Evolutionary conservation across 495 filamentous ascomycete genomes (phyloP).

Genomic region (Talaromyces adpressus): DNA sequence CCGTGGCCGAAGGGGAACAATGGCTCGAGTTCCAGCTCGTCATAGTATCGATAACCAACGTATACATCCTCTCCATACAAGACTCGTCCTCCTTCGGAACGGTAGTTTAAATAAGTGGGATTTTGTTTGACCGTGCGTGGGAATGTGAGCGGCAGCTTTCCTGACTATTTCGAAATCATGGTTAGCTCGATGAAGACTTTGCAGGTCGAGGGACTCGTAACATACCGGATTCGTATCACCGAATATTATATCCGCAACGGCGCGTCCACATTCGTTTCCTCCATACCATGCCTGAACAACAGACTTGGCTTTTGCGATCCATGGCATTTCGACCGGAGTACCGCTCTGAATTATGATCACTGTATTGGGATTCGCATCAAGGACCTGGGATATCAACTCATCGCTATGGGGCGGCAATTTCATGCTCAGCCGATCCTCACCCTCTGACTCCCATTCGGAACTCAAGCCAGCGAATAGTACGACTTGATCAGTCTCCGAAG

Average conservation of each 20-base stretch:
- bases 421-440: conserved; percentile 75
- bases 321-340: conserved; percentile 80
- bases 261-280: conserved; percentile 60
- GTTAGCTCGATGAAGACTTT: background rate
- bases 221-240: conserved; percentile 43
- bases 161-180: conserved; percentile 20
- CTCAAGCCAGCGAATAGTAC: conserved; percentile 74
- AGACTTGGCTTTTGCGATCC: conserved; percentile 58
- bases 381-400: conserved; percentile 60
- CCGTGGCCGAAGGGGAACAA: conserved; percentile 80
- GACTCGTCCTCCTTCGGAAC: conserved; percentile 67
- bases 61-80: conserved; percentile 76
- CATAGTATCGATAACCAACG: conserved; percentile 80
- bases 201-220: background rate
- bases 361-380: conserved; percentile 63
- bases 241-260: conserved; percentile 50
- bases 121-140: conserved; percentile 62
- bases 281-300: conserved; percentile 69
- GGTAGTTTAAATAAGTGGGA: conserved; percentile 70
- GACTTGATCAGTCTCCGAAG: conserved; percentile 60
- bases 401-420: conserved; percentile 73
- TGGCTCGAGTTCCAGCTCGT: conserved; percentile 53
- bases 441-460: conserved; percentile 84
- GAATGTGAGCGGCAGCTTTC: conserved; percentile 53
- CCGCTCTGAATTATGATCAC: conserved; percentile 79